Base-by-base conservation (phyloP, 140 eudicot species). In the Ambrosia hybrid region DNA sequence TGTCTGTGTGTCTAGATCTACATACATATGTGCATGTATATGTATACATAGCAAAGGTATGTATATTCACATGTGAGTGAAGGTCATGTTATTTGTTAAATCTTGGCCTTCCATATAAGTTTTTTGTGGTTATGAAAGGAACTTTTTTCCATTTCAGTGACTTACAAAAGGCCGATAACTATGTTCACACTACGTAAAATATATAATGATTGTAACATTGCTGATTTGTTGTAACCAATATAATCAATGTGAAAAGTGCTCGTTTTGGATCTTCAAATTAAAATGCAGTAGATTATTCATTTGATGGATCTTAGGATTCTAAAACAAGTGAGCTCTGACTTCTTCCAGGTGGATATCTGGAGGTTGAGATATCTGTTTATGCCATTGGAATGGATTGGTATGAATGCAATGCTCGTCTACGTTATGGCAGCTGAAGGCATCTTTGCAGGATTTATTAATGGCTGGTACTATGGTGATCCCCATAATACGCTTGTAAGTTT, bases 371-470 rank as follows among this genome's bases (percentile, higher is more conserved):
- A 53, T 38, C 14, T 73, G 57, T 92, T 92, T 76, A 79, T 89
- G 75, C 88, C 92, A 39, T 79, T 92, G 33, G 89, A 86, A 77
- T 92, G 98, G 98, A 89, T 92, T 30, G 96, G 98, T 16, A 87
- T 87, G 92, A 92, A 92, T 76, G 96, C 96, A 16, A 92, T 92
- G 96, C 89, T 92, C 26, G 93, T 92, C 3, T 92, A 83, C 67
- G 98, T 89, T 45, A 83, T 92, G 96, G 98, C 98, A 57, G 98
- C 96, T 13, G 95, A 62, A 65, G 95, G 92, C 17, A 92, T 92
- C 74, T 89, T 92, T 70, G 95, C 96, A 65, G 98, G 87, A 83
- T 92, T 92, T 68, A 75, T 89, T 30, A 92, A 92, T 71, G 98
- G 98, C 38, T 92, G 98, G 98, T 92, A 89, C 72, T 89, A 83